Base-by-base conservation (phyloP, 2,329 filamentous ascomycete genomes). In the Aspergillus pseudoterreus region DNA sequence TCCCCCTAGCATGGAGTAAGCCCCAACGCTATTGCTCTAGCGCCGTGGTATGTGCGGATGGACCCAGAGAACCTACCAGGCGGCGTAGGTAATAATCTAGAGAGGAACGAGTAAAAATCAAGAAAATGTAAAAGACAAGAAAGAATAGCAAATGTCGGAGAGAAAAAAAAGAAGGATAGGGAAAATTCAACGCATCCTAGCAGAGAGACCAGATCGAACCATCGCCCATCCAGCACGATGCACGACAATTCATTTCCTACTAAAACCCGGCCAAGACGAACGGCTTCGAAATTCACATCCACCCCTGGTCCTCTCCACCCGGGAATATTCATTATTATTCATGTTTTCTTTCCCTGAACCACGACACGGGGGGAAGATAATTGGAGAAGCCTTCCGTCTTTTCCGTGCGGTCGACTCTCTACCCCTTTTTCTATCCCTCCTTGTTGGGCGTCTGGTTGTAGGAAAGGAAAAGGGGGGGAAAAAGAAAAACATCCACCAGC, bases 1-100 rank as follows among this genome's bases (percentile, higher is more conserved):
- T 19, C 39, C 39, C 39, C 39, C 39, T 42, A 42, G 19, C n/a
- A 19, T 42, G 39, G 15, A 42, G 39, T 21, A 42, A 42, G 39
- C 39, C 39, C 39, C 39, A 42, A 42, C 39, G 39, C 39, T 42
- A 42, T 42, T 42, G 15, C 39, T 42, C 39, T 42, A 42, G 39
- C 19, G 39, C 19, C 15, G 17, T 42, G 19, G 17, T 42, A 42
- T 42, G 39, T 42, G 39, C 39, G 39, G 39, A 42, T 22, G 39
- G 39, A 42, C 19, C 39, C 39, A 42, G 39, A 42, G 19, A 14
- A 22, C 33, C 33, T 36, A 36, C n/a, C 33, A 38, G 11, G 35
- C 12, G 33, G 11, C 9, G 33, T 6, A 14, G 14, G 8, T 17
- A 14, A 14, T 8, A 19, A 19, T 19, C 3, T 19, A 4, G 19